These are phyloP conservation scores for Xylariaceae sp. DNA, from an alignment of 2,329 filamentous ascomycete genomes.

Conservation along the genomic window DNA sequence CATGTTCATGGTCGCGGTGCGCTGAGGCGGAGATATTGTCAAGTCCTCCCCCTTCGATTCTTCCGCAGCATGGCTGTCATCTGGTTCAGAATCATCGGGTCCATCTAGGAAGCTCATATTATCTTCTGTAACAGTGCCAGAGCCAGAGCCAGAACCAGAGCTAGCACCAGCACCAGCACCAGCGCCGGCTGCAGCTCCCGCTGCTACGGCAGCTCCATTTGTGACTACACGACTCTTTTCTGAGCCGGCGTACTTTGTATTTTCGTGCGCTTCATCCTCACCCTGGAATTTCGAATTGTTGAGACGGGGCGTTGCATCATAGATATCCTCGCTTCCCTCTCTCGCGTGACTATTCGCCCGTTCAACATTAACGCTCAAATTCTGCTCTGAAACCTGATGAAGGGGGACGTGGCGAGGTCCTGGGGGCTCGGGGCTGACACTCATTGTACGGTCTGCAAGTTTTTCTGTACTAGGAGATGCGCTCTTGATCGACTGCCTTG, in stretches of 20 bases:
- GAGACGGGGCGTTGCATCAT: slow-evolving; percentile 40
- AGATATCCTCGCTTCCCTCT: slow-evolving; percentile 38
- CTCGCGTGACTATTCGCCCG: slow-evolving; percentile 34
- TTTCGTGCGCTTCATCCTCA: slow-evolving; percentile 22
- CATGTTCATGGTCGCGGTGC: slow-evolving; percentile 15
- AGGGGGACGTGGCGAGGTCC: slow-evolving; percentile 20
- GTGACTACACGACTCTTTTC: slow-evolving; percentile 25
- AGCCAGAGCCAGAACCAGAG: neutral
- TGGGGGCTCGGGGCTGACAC: slow-evolving; percentile 38
- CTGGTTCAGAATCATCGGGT: slow-evolving; percentile 27
- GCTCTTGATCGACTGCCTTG: slow-evolving; percentile 16
- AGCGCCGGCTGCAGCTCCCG: slow-evolving; percentile 17
- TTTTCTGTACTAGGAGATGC: slow-evolving; percentile 34
- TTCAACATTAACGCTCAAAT: slow-evolving; percentile 39
- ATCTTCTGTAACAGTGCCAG: slow-evolving; percentile 1
- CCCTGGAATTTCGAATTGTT: slow-evolving; percentile 9
- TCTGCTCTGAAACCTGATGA: slow-evolving; percentile 37
- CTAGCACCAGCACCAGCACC: neutral
- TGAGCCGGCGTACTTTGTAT: slow-evolving; percentile 35
- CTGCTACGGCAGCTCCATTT: slow-evolving; percentile 15
- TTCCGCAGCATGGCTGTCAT: slow-evolving; percentile 3
- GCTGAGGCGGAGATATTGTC: slow-evolving; percentile 18
- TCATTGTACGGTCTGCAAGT: slow-evolving; percentile 29
- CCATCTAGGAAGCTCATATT: slow-evolving; percentile 25
- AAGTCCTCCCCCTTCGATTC: neutral